Evolutionary conservation across 2,329 filamentous ascomycete genomes (phyloP), one percentile per base, ranked within the genome.

Genomic region (Neofusicoccum ribis): DNA sequence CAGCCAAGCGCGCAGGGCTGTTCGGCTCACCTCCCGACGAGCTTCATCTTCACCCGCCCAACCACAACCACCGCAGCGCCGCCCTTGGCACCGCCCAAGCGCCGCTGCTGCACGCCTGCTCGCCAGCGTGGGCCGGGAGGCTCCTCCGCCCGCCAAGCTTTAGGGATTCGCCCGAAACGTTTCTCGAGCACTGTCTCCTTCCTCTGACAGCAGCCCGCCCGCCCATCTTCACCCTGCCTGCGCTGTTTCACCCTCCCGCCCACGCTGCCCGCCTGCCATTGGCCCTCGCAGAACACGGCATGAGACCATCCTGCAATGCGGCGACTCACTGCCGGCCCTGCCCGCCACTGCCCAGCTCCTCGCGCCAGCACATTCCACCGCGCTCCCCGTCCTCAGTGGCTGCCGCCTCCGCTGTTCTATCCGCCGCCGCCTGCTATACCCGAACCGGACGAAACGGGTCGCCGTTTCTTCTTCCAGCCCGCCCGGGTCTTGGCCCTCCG

Each of bases 91-190:
- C 9, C n/a, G 7, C n/a, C 6, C 52, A 58, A 44, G 52, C 52
- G 52, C 52, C 39, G 20, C 23, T 27, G 17, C 51, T 3, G 14
- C 37, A 15, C 37, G 37, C 37, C 37, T 15, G 37, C 37, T 31
- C 37, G 37, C 12, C 41, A 17, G 15, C 15, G 41, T 23, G 23
- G 23, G 23, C 23, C 23, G 23, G 23, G 12, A 44, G 12, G 14
- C 41, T 11, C 41, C 9, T 46, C 27, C 54, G 52, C 27, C 27
- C 31, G 56, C 56, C 56, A 59, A 59, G 56, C 56, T 59, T 59
- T 46, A 20, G 15, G 39, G 27, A 59, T 47, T 31, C 41, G 43
- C 54, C 54, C 54, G 41, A 59, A 46, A 59, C 54, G 54, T 59
- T 59, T 59, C 54, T 37, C 27, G 20, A 17, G 54, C 56, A 59